These are phyloP conservation scores for Bruguiera hainesii DNA, from an alignment of 441 rosid genomes.

Conservation along the genomic window DNA sequence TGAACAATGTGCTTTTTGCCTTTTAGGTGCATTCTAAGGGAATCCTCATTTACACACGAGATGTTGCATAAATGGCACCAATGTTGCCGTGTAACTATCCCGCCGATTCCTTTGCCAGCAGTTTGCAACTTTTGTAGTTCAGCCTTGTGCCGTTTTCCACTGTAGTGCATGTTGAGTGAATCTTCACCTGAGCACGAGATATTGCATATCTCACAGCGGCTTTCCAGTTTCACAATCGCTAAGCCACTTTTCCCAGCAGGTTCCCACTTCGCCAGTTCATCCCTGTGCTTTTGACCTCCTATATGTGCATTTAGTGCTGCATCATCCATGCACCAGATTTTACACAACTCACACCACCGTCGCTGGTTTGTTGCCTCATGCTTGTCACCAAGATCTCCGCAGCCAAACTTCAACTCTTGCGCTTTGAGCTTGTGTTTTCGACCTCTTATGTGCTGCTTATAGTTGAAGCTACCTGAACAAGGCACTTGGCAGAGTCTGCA, in stretches of 20 bases:
- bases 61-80: slow-evolving; percentile 8
- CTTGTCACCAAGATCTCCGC: background rate
- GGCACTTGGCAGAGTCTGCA: slow-evolving; percentile 27
- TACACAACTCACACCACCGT: slow-evolving; percentile 15
- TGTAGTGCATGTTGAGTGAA: slow-evolving; percentile 12
- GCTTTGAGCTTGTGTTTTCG: slow-evolving; percentile 23
- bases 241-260: background rate
- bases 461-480: slow-evolving; percentile 12
- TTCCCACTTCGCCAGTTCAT: background rate
- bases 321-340: slow-evolving; percentile 26
- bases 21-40: slow-evolving; percentile 7
- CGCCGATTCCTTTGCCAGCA: background rate
- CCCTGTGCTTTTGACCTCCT: slow-evolving; percentile 24
- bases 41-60: slow-evolving; percentile 15
- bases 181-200: slow-evolving; percentile 7
- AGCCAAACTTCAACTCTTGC: slow-evolving; percentile 7
- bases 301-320: slow-evolving; percentile 15
- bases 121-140: slow-evolving; percentile 5
- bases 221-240: slow-evolving; percentile 4
- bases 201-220: slow-evolving; percentile 18
- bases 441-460: slow-evolving; percentile 24
- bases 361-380: background rate
- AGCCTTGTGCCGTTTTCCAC: slow-evolving; percentile 20
- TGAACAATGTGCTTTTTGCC: slow-evolving; percentile 12
- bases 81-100: background rate